Evolutionary conservation across 495 filamentous ascomycete genomes (phyloP).

Genomic region (Diplogelasinospora grovesii): DNA sequence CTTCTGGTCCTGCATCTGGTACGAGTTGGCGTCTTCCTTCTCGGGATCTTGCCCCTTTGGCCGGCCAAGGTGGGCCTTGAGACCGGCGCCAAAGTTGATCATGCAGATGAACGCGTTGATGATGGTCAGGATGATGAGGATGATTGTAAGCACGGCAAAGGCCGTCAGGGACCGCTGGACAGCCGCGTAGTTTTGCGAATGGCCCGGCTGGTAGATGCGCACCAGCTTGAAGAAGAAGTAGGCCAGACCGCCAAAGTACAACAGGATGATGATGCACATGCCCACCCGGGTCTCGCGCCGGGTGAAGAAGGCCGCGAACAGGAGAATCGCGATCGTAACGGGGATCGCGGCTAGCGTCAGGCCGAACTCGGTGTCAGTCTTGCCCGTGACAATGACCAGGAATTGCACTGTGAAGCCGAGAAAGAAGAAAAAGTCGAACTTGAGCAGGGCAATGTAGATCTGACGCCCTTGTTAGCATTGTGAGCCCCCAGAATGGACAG

Average conservation of each 20-base stretch:
- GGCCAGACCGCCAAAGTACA: slow-evolving; percentile 83
- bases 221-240: slow-evolving; percentile 98
- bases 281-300: slow-evolving; percentile 73
- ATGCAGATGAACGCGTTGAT: slow-evolving; percentile 80
- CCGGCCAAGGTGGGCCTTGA: slow-evolving; percentile 77
- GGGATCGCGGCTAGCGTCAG: slow-evolving; percentile 86
- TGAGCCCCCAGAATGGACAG: not conserved
- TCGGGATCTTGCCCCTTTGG: slow-evolving; percentile 60
- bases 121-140: slow-evolving; percentile 84
- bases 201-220: slow-evolving; percentile 72
- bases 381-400: slow-evolving; percentile 76
- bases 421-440: slow-evolving; percentile 99
- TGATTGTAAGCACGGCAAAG: slow-evolving; percentile 87
- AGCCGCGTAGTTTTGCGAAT: slow-evolving; percentile 55
- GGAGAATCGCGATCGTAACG: slow-evolving; percentile 78
- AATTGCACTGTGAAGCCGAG: slow-evolving; percentile 97
- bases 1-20: slow-evolving; percentile 54
- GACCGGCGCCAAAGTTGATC: slow-evolving; percentile 81
- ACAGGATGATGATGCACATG: slow-evolving; percentile 69
- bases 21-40: slow-evolving; percentile 64
- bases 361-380: slow-evolving; percentile 65
- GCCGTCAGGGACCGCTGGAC: slow-evolving; percentile 77
- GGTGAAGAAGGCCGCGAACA: slow-evolving; percentile 77
- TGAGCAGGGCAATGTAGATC: slow-evolving; percentile 96
- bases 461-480: slow-evolving; percentile 37